Conservation (phyloP, 495 filamentous ascomycete species). For the Hyaloscypha finlandica region DNA sequence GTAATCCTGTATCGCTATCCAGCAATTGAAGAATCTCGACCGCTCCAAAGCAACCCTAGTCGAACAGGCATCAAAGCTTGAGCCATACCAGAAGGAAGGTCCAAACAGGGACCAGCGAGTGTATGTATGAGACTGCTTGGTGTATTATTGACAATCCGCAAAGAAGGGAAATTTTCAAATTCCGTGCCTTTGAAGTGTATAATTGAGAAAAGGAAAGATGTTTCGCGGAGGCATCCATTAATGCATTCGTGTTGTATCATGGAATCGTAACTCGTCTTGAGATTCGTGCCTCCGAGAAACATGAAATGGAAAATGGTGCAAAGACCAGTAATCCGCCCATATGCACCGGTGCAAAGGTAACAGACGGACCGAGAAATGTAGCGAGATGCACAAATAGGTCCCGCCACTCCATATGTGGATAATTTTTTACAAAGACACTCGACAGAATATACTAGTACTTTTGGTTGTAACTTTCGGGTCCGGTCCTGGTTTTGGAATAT, state of each 20-base stretch:
- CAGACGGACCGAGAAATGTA: not conserved
- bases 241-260: not conserved
- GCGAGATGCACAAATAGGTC: not conserved
- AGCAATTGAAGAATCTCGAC: too few species aligned
- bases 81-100: not conserved
- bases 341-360: constrained; percentile 7
- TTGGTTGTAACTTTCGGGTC: constrained; percentile 7
- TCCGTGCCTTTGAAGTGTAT: not conserved
- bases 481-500: constrained; percentile 4
- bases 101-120: not conserved
- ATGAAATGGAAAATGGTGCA: constrained; percentile 5
- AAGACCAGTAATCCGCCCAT: constrained; percentile 17
- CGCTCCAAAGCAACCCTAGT: not conserved
- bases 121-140: constrained; percentile 7
- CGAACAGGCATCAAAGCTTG: not conserved
- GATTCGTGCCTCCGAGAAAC: not conserved
- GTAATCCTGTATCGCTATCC: not conserved
- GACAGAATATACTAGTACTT: constrained; percentile 1
- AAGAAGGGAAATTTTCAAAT: not conserved
- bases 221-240: not conserved
- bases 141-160: not conserved
- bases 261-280: not conserved
- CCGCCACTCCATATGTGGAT: not conserved
- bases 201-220: not conserved
- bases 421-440: constrained; percentile 21